phyloP scores from a whole-genome alignment of 202 grass and related monocot genomes.

The Sporobolus alterniflorus region DNA sequence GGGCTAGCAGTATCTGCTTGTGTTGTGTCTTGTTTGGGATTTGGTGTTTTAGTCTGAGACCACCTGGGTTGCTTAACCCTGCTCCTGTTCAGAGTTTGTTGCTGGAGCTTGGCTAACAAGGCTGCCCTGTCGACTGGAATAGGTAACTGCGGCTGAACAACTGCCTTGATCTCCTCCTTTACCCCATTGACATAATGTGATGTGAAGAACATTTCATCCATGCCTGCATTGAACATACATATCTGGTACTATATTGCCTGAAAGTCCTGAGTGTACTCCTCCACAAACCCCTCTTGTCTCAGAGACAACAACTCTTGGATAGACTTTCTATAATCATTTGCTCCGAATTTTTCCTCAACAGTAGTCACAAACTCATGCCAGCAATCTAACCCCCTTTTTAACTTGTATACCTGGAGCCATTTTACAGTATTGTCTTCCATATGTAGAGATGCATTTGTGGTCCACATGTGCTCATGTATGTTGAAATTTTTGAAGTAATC shows the following conservation, averaged over 20 bases:
- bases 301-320: background rate
- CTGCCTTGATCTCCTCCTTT: background rate
- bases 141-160: background rate
- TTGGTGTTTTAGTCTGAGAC: too few species aligned
- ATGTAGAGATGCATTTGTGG: background rate
- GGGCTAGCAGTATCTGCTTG: too few species aligned
- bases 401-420: background rate
- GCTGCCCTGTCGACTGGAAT: background rate
- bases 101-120: background rate
- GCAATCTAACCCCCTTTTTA: too few species aligned
- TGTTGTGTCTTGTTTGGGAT: background rate
- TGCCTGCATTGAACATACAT: background rate
- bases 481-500: background rate
- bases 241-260: background rate
- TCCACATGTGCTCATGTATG: background rate
- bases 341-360: background rate
- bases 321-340: background rate
- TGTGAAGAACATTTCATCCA: background rate
- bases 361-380: too few species aligned
- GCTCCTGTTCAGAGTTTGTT: background rate
- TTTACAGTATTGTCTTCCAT: background rate
- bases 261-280: background rate
- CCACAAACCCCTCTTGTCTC: background rate
- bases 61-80: too few species aligned
- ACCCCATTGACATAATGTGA: background rate